A percentile compares a stretch with the other conserved stretches of the same genome.
phyloP scores from a whole-genome alignment of 2,329 filamentous ascomycete genomes.

The Colletotrichum destructivum region DNA sequence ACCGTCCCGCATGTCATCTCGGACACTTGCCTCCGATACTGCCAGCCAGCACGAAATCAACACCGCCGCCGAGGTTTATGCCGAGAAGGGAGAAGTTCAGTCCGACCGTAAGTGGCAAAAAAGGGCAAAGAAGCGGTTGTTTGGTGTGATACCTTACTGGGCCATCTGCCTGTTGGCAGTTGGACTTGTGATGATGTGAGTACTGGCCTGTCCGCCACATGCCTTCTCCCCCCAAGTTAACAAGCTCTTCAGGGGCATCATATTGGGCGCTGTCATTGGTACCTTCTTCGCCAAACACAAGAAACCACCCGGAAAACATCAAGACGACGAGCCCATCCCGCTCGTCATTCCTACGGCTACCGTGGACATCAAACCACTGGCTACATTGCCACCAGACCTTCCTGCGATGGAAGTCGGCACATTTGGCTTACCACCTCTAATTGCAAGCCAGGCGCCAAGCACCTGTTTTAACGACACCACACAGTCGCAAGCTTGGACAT shows the following conservation, averaged over 20 bases:
- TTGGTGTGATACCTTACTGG: conserved; percentile 75
- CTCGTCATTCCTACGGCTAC: conserved; percentile 56
- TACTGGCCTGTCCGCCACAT: background rate
- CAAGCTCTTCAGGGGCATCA: conserved; percentile 53
- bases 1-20: conserved; percentile 65
- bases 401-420: conserved; percentile 68
- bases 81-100: conserved; percentile 62
- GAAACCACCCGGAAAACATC: conserved; percentile 45
- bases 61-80: conserved; percentile 59
- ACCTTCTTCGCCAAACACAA: conserved; percentile 57
- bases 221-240: background rate
- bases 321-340: conserved; percentile 47
- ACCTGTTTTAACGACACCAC: conserved; percentile 71
- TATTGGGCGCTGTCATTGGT: conserved; percentile 72
- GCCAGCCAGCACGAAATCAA: conserved; percentile 69
- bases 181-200: conserved; percentile 63
- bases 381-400: conserved; percentile 65
- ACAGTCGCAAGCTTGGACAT: conserved; percentile 75
- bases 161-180: conserved; percentile 67
- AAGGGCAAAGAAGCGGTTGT: conserved; percentile 68
- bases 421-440: conserved; percentile 69
- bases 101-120: conserved; percentile 61
- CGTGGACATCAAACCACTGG: conserved; percentile 66
- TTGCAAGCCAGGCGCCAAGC: conserved; percentile 63
- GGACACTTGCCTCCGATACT: conserved; percentile 65